These are phyloP conservation scores for Debaryomyces tyrocola DNA, from an alignment of 805 yeast genomes.

Conservation along the genomic window DNA sequence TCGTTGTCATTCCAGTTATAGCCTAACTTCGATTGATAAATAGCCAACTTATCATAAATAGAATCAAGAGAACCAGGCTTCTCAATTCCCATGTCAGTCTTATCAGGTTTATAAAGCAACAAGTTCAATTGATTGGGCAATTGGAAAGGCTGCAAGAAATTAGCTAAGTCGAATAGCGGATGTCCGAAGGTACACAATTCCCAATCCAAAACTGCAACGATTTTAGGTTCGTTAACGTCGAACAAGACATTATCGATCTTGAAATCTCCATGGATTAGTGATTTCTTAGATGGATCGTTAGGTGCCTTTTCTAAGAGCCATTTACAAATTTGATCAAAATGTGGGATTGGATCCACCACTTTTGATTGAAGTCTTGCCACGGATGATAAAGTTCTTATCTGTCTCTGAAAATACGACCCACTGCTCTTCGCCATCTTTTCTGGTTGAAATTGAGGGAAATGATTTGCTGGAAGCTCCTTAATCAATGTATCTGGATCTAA, in stretches of 20 bases:
- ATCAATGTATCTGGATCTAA: constrained; percentile 45
- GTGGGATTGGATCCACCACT: constrained; percentile 48
- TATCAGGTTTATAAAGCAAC: constrained; percentile 24
- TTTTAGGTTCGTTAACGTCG: constrained; percentile 50
- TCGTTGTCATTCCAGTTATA: constrained; percentile 30
- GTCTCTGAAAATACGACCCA: constrained; percentile 52
- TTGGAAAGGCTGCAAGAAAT: constrained; percentile 54
- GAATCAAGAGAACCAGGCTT: constrained; percentile 21
- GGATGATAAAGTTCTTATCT: constrained; percentile 45
- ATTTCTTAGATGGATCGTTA: constrained; percentile 41
- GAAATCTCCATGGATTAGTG: constrained; percentile 64
- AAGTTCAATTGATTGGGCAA: constrained; percentile 40
- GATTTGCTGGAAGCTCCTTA: constrained; percentile 42
- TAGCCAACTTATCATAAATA: constrained; percentile 23
- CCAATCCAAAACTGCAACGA: constrained; percentile 64
- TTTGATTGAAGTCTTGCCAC: constrained; percentile 41
- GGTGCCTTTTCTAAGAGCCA: constrained; percentile 50
- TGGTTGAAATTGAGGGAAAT: constrained; percentile 43
- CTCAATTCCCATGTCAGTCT: constrained; percentile 34
- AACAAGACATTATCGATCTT: constrained; percentile 63
- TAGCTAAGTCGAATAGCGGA: constrained; percentile 62
- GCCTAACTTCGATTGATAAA: constrained; percentile 23
- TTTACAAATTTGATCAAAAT: constrained; percentile 38
- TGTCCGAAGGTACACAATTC: constrained; percentile 66
- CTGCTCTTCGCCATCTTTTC: constrained; percentile 11